phyloP scores from a whole-genome alignment of 768 basidiomycete species.

The Amanita brunnescens region DNA sequence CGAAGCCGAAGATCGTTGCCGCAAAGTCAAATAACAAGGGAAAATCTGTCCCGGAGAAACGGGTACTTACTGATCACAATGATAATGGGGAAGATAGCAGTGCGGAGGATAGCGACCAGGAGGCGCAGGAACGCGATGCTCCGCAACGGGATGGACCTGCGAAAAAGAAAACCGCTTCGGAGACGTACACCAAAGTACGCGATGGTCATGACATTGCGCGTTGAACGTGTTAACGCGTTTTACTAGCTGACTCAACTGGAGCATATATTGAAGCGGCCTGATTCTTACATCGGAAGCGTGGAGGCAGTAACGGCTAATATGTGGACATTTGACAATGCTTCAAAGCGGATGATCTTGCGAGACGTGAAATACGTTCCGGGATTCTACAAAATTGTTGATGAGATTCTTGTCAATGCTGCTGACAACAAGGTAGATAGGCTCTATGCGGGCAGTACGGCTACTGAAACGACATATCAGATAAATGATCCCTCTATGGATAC shows the following conservation, averaged over 20 bases:
- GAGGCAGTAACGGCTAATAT: conserved; percentile 80
- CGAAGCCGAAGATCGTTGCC: conserved; percentile 33
- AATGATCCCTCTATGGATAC: conserved; percentile 90
- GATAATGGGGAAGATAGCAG: conserved; percentile 47
- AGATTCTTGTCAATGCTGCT: conserved; percentile 97
- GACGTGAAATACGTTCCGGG: conserved; percentile 92
- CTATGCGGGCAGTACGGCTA: neutral
- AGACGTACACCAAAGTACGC: conserved; percentile 82
- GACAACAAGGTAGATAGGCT: conserved; percentile 81
- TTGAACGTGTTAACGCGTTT: neutral
- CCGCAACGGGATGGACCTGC: conserved; percentile 19
- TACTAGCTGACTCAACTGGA: conserved; percentile 86
- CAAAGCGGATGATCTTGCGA: conserved; percentile 74
- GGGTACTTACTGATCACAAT: conserved; percentile 55
- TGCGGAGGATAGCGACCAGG: conserved; percentile 31
- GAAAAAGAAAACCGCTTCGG: conserved; percentile 85
- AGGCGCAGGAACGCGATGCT: conserved; percentile 31
- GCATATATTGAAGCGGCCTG: conserved; percentile 86
- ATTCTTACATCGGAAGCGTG: conserved; percentile 95
- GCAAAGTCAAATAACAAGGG: conserved; percentile 38
- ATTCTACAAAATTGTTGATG: conserved; percentile 99
- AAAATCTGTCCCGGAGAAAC: conserved; percentile 59
- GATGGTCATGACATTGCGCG: neutral
- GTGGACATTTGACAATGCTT: conserved; percentile 89
- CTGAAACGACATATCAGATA: conserved; percentile 42